These are phyloP conservation scores for Russula brevipes DNA, from an alignment of 768 basidiomycete species.

Conservation along the genomic window DNA sequence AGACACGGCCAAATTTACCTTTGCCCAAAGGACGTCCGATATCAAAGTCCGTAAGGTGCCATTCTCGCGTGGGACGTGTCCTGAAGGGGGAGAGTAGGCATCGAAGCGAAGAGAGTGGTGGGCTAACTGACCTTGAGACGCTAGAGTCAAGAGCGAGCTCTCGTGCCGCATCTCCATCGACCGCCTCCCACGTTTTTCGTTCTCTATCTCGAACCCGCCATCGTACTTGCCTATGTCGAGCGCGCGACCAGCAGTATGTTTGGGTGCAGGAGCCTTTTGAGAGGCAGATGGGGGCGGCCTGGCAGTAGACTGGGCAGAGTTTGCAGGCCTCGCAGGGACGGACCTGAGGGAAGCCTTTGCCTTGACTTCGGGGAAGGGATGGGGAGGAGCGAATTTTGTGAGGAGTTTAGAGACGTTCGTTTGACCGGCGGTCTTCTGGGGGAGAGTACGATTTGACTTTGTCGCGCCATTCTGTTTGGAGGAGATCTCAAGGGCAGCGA, in stretches of 20 bases:
- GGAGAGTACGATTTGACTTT: constrained; percentile 34
- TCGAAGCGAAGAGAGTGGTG: neutral
- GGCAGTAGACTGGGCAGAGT: constrained; percentile 33
- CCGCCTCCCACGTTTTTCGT: constrained; percentile 69
- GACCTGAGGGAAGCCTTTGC: constrained; percentile 19
- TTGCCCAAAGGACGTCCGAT: constrained; percentile 97
- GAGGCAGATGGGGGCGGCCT: constrained; percentile 16
- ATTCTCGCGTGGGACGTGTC: constrained; percentile 71
- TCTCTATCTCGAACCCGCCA: constrained; percentile 91
- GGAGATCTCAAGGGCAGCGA: constrained; percentile 63
- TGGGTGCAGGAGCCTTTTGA: constrained; percentile 26
- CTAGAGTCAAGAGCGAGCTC: constrained; percentile 84
- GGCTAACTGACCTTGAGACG: constrained; percentile 49
- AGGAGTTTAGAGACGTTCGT: constrained; percentile 63
- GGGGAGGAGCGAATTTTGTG: constrained; percentile 68
- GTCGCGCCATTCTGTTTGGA: constrained; percentile 40
- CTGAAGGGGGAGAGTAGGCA: constrained; percentile 30
- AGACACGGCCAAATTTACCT: constrained; percentile 97
- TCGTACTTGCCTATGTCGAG: constrained; percentile 90
- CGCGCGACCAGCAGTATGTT: constrained; percentile 23
- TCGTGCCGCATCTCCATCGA: constrained; percentile 73
- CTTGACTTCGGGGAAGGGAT: constrained; percentile 38
- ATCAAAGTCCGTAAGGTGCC: constrained; percentile 82
- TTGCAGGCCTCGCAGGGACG: constrained; percentile 25
- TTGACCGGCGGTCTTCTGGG: constrained; percentile 53